Base-by-base conservation (phyloP, 2,329 filamentous ascomycete species). In the Arachnopeziza araneosa region DNA sequence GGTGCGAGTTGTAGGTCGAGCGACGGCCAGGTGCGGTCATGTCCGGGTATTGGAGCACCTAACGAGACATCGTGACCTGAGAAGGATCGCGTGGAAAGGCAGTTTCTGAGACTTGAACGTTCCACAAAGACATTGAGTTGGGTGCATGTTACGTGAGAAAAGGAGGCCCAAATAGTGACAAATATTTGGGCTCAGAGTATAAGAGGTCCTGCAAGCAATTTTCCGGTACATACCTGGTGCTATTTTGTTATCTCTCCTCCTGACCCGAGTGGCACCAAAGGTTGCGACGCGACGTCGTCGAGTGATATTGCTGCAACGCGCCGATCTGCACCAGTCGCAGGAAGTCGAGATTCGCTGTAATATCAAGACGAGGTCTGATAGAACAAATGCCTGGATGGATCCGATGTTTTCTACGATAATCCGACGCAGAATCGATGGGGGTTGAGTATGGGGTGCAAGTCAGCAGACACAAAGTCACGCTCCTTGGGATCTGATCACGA, bases 31-130 rank as follows among this genome's bases (percentile, higher is more conserved):
- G 54, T 56, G 62, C 67, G 64, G 57, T 57, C 59, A 58, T 56
- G 54, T 56, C 61, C 67, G 64, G 64, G 61, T 58, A 62, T 63
- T 63, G 67, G 62, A 63, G 58, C 62, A 66, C 61, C 62, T 64
- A 67, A 68, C 66, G 66, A 68, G 66, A 49, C 61, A 68, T 67
- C 64, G 65, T 68, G 68, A 70, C 67, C 65, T 57, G 19, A 57
- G 44, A 57, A 36, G 49, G 63, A 65, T 70, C 67, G 66, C 65
- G 66, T 69, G 66, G 62, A 63, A 44, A 17, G 6, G 36, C 36
- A 44, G 36, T 44, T 44, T 44, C 36, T 44, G 12, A 44, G 36
- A 44, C 36, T 44, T 19, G 36, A 44, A 44, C 36, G 36, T 44
- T 44, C 54, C 66, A 69, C 67, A 55, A 62, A 63, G 56, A 50